Evolutionary conservation across 441 rosid species (phyloP).

Genomic region (Corymbia citriodora): DNA sequence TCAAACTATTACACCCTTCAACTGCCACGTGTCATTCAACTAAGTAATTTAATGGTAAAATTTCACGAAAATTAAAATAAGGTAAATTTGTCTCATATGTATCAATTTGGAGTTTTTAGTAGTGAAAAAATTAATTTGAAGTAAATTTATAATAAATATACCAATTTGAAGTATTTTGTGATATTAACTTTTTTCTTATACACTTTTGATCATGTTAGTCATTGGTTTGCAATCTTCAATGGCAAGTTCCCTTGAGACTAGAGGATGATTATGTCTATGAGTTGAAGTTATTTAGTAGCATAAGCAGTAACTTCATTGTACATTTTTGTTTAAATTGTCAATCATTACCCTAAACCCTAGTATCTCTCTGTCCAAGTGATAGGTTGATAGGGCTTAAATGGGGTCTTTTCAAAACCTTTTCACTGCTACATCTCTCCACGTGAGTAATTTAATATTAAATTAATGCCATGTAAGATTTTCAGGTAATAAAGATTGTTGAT

Average conservation of each 20-base stretch:
- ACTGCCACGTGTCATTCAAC: fast-evolving
- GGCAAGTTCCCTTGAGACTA: neutral
- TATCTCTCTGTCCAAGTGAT: neutral
- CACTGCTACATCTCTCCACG: neutral
- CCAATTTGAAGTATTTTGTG: no score
- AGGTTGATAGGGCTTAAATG: neutral
- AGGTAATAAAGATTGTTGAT: no score
- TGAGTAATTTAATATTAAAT: neutral
- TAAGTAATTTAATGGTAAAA: fast-evolving
- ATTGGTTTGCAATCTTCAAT: neutral
- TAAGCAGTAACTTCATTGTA: neutral
- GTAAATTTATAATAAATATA: no score
- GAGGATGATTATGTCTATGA: neutral
- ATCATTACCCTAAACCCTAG: neutral
- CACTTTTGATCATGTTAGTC: neutral
- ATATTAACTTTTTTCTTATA: neutral
- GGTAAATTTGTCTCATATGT: no score
- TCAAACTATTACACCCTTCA: fast-evolving
- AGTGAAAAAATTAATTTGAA: no score
- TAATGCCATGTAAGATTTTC: neutral
- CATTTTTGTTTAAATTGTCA: neutral
- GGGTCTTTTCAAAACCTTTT: neutral
- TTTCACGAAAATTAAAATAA: no score
- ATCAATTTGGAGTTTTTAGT: fast-evolving
- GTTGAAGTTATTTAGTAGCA: neutral